These are phyloP conservation scores for Arabis alpina DNA, from an alignment of 345 rosid genomes.

Conservation along the genomic window DNA sequence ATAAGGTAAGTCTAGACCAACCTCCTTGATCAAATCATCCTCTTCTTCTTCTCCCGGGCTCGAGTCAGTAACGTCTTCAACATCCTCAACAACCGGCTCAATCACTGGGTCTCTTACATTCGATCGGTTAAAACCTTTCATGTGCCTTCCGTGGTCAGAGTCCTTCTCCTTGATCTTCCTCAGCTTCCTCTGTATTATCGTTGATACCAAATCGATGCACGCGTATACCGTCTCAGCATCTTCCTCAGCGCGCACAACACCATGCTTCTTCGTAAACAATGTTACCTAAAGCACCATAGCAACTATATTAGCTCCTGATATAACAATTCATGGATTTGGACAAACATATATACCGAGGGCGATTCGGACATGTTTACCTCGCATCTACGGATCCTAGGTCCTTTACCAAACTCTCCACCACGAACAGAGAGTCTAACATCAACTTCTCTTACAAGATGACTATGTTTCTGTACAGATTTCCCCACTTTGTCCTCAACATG, in stretches of 20 bases:
- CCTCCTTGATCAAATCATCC: constrained; percentile 64
- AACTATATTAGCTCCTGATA: constrained; percentile 7
- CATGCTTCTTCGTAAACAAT: constrained; percentile 88
- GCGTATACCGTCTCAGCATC: constrained; percentile 76
- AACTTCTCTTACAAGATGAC: constrained; percentile 85
- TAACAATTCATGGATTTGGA: constrained; percentile 13
- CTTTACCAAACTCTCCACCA: constrained; percentile 95
- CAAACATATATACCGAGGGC: not conserved
- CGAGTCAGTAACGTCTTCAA: constrained; percentile 39
- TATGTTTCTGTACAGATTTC: constrained; percentile 82
- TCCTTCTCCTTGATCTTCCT: constrained; percentile 98
- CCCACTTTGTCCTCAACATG: constrained; percentile 90
- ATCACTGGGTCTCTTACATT: constrained; percentile 65
- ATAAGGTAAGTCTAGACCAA: constrained; percentile 20
- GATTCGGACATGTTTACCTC: constrained; percentile 54
- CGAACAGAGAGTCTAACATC: constrained; percentile 87
- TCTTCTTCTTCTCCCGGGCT: constrained; percentile 45
- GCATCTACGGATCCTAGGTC: constrained; percentile 83
- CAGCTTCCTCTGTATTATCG: constrained; percentile 77
- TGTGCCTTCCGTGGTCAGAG: constrained; percentile 90
- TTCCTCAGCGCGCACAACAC: constrained; percentile 93
- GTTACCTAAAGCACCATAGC: constrained; percentile 59
- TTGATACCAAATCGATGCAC: constrained; percentile 83
- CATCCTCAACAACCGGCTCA: constrained; percentile 44
- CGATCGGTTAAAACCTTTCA: constrained; percentile 74